Percentiles rank a stretch among this genome's conserved stretches.
phyloP scores from a whole-genome alignment of 805 yeast species.

The Hanseniaspora vineae region DNA sequence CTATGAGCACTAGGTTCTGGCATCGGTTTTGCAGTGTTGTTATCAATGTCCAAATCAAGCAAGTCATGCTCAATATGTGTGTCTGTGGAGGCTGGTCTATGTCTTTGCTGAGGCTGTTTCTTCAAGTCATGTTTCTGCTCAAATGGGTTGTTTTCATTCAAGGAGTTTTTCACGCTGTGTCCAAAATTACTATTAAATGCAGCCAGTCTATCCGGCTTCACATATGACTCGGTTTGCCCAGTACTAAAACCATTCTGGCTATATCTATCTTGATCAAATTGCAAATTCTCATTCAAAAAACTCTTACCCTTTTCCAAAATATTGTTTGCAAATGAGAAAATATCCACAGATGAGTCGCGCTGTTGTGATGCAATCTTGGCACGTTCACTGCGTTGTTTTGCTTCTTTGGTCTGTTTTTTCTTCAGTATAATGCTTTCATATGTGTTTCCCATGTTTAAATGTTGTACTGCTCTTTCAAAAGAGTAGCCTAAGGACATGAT shows the following conservation, averaged over 20 bases:
- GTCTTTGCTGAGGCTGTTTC: no score
- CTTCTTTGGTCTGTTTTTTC: not conserved
- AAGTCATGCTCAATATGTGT: no score
- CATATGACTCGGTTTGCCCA: not conserved
- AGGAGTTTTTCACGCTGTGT: no score
- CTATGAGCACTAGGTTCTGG: no score
- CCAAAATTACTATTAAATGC: not conserved
- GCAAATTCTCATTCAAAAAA: slow-evolving; percentile 15
- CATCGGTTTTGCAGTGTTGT: no score
- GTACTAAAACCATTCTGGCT: slow-evolving; percentile 1
- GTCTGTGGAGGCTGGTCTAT: not conserved
- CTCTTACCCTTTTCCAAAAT: slow-evolving; percentile 22
- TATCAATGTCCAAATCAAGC: no score
- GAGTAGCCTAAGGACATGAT: slow-evolving; percentile 22
- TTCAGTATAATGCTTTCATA: slow-evolving; percentile 11
- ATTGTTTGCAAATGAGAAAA: slow-evolving; percentile 17
- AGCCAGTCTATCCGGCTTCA: not conserved
- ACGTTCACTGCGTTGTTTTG: slow-evolving; percentile 3
- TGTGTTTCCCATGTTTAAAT: slow-evolving; percentile 14
- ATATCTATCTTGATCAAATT: slow-evolving; percentile 14
- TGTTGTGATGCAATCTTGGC: no score
- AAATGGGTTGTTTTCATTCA: no score
- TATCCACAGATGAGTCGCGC: slow-evolving; percentile 3
- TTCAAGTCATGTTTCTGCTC: no score
- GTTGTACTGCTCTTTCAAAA: slow-evolving; percentile 12